A percentile compares a stretch with the other conserved stretches of the same genome.
phyloP scores from a whole-genome alignment of 2,329 filamentous ascomycete genomes.

The Aspergillus terreus region DNA sequence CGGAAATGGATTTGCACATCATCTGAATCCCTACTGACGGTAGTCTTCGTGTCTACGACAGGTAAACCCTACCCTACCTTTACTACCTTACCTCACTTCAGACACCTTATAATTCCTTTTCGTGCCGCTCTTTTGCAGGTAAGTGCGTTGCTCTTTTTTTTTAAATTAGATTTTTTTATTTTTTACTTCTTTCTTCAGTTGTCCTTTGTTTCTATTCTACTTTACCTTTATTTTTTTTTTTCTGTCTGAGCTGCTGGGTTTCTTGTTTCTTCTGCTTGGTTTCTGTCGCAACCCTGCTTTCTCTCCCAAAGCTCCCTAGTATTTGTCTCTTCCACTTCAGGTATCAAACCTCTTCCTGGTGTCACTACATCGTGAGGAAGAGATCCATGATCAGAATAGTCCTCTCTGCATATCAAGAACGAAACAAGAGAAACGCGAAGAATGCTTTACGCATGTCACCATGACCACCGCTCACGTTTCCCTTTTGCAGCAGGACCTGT shows the following conservation, averaged over 20 bases:
- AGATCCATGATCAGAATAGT: not conserved
- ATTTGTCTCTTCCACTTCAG: not conserved
- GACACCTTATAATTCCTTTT: not conserved
- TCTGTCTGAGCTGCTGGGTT: not conserved
- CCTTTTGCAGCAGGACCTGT: constrained; percentile 24
- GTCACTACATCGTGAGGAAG: not conserved
- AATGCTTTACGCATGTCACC: constrained; percentile 16
- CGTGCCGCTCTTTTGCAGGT: not conserved
- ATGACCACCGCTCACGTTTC: constrained; percentile 32
- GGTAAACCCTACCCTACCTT: not conserved
- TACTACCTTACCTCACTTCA: not conserved
- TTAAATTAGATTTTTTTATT: not conserved
- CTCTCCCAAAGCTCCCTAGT: not conserved
- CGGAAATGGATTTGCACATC: constrained; percentile 1
- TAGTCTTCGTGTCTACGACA: too few relatives aligned
- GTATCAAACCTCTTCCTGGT: not conserved
- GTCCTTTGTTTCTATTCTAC: constrained; percentile 4
- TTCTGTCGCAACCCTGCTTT: constrained; percentile 4
- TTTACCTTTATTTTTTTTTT: constrained; percentile 3
- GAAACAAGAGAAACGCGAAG: constrained; percentile 4
- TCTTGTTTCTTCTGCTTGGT: constrained; percentile 4
- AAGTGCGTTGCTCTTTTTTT: not conserved
- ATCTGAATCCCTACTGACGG: too few relatives aligned
- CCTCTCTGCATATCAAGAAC: not conserved
- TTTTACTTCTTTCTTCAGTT: not conserved